Conservation (phyloP, 257 asterid species). For the Agastache rugosa region DNA sequence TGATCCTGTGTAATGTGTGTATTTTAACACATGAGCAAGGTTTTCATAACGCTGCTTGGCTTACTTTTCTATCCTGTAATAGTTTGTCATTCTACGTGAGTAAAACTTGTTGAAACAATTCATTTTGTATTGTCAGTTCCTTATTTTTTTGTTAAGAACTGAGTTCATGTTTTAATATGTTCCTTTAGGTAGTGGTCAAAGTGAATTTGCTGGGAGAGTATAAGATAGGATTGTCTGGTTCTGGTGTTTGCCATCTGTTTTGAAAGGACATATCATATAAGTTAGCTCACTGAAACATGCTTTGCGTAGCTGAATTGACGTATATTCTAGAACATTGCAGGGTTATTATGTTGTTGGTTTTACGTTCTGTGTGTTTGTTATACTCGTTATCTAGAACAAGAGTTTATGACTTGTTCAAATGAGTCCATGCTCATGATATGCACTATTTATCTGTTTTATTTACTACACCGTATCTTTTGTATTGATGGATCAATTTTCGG, state of each 20-base stretch:
- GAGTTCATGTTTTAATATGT: background rate
- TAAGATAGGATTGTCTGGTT: background rate
- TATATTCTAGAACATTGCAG: background rate
- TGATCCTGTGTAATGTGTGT: conserved; percentile 4
- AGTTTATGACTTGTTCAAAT: background rate
- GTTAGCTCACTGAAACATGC: conserved; percentile 10
- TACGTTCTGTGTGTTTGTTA: background rate
- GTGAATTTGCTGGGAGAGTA: background rate
- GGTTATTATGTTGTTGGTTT: background rate
- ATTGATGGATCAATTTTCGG: background rate
- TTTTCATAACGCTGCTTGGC: background rate
- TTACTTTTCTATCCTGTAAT: background rate
- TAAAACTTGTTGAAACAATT: background rate
- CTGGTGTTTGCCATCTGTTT: background rate
- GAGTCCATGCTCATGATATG: conserved; percentile 20
- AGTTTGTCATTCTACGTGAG: background rate
- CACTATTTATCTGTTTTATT: background rate
- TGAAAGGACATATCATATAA: background rate
- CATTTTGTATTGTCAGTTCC: background rate
- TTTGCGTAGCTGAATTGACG: background rate
- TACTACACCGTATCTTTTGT: background rate
- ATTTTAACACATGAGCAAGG: background rate
- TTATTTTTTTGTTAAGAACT: background rate
- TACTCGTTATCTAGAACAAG: background rate
- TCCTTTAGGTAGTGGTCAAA: background rate